These are phyloP conservation scores for Aphanomyces astaci DNA, from an alignment of 352 stramenopile genomes.

Conservation along the genomic window DNA sequence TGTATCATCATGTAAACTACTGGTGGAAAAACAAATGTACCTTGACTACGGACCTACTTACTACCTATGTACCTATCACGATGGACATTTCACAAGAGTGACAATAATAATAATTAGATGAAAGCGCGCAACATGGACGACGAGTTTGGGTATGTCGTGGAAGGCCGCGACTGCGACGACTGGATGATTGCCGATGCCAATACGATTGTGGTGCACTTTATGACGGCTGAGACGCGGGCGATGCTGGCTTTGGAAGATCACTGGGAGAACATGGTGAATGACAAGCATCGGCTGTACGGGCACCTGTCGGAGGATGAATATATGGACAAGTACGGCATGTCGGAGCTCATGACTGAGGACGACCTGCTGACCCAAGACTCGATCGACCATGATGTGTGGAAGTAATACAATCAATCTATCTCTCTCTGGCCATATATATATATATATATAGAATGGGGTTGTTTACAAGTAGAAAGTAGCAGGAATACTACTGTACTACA, in stretches of 20 bases:
- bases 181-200: conserved; percentile 90
- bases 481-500: no score
- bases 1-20: no score
- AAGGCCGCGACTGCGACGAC: conserved; percentile 85
- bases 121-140: conserved; percentile 53
- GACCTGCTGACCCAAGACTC: conserved; percentile 14
- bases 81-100: no score
- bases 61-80: no score
- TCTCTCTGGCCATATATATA: no score
- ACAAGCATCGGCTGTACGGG: conserved; percentile 72
- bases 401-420: conserved; percentile 14
- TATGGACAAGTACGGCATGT: conserved; percentile 82
- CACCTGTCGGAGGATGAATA: conserved; percentile 80
- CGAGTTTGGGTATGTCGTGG: conserved; percentile 73
- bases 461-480: no score
- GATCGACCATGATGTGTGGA: conserved; percentile 22
- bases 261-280: conserved; percentile 77
- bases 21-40: no score
- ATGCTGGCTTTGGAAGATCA: conserved; percentile 72
- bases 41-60: no score
- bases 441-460: no score
- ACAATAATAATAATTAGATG: no score
- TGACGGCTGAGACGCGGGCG: conserved; percentile 62
- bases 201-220: conserved; percentile 85
- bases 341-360: conserved; percentile 56